These are phyloP conservation scores for Handroanthus guayacan DNA, from an alignment of 257 asterid genomes.

Conservation along the genomic window DNA sequence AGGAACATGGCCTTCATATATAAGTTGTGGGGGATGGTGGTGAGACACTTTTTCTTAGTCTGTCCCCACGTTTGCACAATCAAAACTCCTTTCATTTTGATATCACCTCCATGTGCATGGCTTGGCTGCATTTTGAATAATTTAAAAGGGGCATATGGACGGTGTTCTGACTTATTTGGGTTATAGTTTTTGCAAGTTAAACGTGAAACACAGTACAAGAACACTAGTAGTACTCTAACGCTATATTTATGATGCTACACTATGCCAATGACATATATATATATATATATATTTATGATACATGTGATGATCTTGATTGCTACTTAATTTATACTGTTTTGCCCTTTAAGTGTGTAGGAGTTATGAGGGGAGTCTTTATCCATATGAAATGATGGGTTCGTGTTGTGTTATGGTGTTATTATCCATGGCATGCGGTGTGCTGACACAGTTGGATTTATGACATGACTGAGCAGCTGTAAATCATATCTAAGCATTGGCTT, in stretches of 20 bases:
- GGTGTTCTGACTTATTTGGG: not conserved
- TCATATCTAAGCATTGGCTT: not conserved
- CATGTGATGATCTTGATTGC: not conserved
- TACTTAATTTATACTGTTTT: not conserved
- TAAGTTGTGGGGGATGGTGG: not conserved
- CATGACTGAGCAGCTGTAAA: conserved; percentile 3
- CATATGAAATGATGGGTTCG: conserved; percentile 14
- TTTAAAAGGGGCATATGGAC: not conserved
- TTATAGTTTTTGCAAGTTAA: conserved; percentile 29
- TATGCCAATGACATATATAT: not conserved
- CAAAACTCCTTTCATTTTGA: conserved; percentile 18
- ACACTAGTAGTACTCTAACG: not conserved
- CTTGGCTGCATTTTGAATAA: not conserved
- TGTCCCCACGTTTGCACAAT: conserved; percentile 44
- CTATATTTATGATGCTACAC: not conserved
- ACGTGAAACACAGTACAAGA: conserved; percentile 21
- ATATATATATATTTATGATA: not conserved
- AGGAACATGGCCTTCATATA: conserved; percentile 33
- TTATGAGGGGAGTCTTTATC: conserved; percentile 42
- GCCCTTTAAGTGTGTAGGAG: not conserved
- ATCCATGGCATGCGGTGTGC: not conserved
- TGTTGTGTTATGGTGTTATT: not conserved
- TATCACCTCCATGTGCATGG: conserved; percentile 35
- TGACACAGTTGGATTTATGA: conserved; percentile 31
- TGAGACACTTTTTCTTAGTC: conserved; percentile 29